Evolutionary conservation across 2,329 filamentous ascomycete species (phyloP), one percentile per base, ranked within the genome.

Genomic region (Raffaelea ambrosiae): DNA sequence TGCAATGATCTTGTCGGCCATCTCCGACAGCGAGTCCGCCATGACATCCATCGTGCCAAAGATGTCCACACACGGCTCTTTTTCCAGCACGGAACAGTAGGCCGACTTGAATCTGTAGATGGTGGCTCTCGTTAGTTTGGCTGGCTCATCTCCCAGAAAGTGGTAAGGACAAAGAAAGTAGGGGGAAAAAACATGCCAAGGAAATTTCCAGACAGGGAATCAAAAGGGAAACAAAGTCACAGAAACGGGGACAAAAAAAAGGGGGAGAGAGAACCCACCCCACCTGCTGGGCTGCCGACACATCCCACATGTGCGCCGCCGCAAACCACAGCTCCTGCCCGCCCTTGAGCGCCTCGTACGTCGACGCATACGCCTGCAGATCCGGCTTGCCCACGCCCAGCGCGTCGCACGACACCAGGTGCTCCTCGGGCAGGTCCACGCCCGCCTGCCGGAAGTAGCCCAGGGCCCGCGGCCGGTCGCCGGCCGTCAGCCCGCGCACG

Each of bases 41-140:
- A n/a, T 29, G 11, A 42, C 40, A 29, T 42, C 40, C 40, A 42
- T 42, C n/a, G 9, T 42, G 22, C 40, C 40, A 26, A 42, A 42
- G 4, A 42, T 7, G 14, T 42, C 40, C 4, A 18, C n/a, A 20
- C 21, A 23, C 4, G 40, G 5, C 11, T 42, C 40, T 20, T 29
- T 23, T 42, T 42, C 40, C 40, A 13, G 16, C 7, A 18, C 40
- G 3, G 40, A 42, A 11, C 20, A 23, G 5, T 18, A 42, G 3
- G 40, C 40, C 13, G 9, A 13, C 22, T 42, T 42, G 22, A 42
- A 42, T 26, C 40, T 42, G 21, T n/a, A 5, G 13, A 29, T 29
- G 26, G 26, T 29, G 26, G n/a, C 10, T 20, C 7, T 40, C 38
- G 38, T 20, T 21, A 40, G n/a, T n/a, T n/a, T n/a, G n/a, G n/a